phyloP scores from a whole-genome alignment of 177 flowering plant genomes.

The Vitis hybrid region DNA sequence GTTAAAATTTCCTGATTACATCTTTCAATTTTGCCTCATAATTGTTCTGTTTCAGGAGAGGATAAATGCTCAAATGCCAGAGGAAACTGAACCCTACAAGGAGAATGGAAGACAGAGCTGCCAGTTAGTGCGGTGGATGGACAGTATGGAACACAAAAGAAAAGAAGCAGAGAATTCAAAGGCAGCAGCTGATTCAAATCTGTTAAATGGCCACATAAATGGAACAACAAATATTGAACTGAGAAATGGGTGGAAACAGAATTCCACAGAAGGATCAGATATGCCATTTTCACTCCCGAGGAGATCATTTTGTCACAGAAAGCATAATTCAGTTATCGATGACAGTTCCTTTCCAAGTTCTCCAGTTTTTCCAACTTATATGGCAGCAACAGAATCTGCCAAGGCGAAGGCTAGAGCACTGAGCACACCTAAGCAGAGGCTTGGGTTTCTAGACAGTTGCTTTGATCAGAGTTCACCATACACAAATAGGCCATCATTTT shows the following conservation, averaged over 20 bases:
- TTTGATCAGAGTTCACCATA: slow-evolving; percentile 33
- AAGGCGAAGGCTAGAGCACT: slow-evolving; percentile 64
- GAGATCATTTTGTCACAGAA: slow-evolving; percentile 38
- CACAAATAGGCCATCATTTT: slow-evolving; percentile 30
- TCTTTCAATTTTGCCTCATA: not conserved
- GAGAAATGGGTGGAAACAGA: slow-evolving; percentile 18
- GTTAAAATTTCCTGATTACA: too few species aligned
- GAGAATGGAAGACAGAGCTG: slow-evolving; percentile 18
- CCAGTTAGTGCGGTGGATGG: slow-evolving; percentile 17
- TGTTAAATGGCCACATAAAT: not conserved
- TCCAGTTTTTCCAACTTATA: slow-evolving; percentile 59
- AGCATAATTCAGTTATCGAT: slow-evolving; percentile 27
- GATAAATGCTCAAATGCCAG: slow-evolving; percentile 20
- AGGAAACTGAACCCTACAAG: slow-evolving; percentile 9
- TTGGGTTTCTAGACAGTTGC: slow-evolving; percentile 26
- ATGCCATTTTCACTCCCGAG: slow-evolving; percentile 34
- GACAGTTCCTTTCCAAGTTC: slow-evolving; percentile 41
- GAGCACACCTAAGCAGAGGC: slow-evolving; percentile 72
- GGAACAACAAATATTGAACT: slow-evolving; percentile 6
- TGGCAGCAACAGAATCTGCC: slow-evolving; percentile 74
- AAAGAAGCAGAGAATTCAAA: not conserved
- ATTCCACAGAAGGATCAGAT: slow-evolving; percentile 15
- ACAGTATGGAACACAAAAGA: slow-evolving; percentile 1
- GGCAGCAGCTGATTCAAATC: slow-evolving; percentile 6
- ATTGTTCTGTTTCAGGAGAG: slow-evolving; percentile 31